phyloP scores from a whole-genome alignment of 345 rosid genomes.

The Eucalyptus pauciflora region DNA sequence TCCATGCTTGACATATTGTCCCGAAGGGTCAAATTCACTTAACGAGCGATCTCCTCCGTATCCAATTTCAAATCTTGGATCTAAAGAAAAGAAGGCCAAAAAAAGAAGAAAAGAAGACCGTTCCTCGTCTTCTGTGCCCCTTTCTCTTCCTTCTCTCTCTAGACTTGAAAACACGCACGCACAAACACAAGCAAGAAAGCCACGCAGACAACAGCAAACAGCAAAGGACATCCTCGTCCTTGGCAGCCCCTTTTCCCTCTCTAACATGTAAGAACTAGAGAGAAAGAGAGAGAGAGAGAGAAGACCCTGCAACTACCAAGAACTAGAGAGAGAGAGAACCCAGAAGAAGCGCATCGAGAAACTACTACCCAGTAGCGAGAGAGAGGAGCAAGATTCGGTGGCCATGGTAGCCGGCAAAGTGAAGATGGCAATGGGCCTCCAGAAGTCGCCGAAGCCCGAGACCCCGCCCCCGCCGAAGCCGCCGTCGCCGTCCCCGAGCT shows the following conservation, averaged over 20 bases:
- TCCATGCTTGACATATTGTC: not conserved
- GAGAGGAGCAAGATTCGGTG: not conserved
- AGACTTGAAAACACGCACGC: not conserved
- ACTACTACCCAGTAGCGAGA: not conserved
- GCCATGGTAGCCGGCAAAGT: constrained; percentile 90
- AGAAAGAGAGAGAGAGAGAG: not conserved
- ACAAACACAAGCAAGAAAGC: not conserved
- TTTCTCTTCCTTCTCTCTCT: not conserved
- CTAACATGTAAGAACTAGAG: not conserved
- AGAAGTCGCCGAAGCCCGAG: constrained; percentile 44
- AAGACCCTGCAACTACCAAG: not conserved
- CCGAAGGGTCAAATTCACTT: not conserved
- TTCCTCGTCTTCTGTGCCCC: constrained; percentile 41
- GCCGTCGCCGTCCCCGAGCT: constrained; percentile 24
- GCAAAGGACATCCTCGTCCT: not conserved
- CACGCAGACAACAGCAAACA: not conserved
- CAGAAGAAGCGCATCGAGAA: not conserved
- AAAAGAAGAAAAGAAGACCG: constrained; percentile 34
- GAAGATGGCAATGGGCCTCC: constrained; percentile 75
- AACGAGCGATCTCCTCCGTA: not conserved
- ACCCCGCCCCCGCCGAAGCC: constrained; percentile 15
- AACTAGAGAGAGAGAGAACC: not conserved
- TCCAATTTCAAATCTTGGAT: not conserved
- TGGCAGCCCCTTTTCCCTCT: not conserved
- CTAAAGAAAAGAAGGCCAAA: not conserved